A percentile compares a stretch with the other conserved stretches of the same genome.
Evolutionary conservation across 768 basidiomycete genomes (phyloP).

Genomic region (Xanthoconium purpureum): DNA sequence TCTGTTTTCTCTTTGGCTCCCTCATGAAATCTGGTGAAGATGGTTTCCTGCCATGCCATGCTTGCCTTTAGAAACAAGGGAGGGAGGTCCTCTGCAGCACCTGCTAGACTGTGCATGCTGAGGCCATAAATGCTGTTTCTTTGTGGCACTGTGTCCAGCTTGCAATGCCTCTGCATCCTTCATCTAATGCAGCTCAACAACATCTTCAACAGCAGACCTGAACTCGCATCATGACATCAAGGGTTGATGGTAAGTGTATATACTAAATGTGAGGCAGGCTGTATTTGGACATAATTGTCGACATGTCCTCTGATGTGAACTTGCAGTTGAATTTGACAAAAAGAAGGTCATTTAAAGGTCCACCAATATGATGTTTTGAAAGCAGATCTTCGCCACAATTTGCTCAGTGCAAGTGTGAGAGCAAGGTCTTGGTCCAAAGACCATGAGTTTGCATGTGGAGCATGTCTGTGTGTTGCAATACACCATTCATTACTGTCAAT

Average conservation of each 20-base stretch:
- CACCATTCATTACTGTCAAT: background rate
- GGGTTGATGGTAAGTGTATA: background rate
- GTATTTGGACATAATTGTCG: background rate
- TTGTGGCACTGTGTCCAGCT: background rate
- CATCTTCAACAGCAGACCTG: background rate
- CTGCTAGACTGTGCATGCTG: background rate
- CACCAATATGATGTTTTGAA: background rate
- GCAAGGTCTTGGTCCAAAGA: background rate
- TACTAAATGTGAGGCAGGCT: background rate
- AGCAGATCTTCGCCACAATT: background rate
- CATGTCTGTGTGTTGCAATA: background rate
- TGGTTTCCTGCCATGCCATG: background rate
- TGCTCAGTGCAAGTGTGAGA: slow-evolving; percentile 1
- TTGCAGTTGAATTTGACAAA: slow-evolving; percentile 16
- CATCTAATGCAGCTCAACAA: background rate
- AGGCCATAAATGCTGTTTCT: slow-evolving; percentile 1
- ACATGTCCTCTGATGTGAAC: background rate
- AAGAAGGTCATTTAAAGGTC: slow-evolving; percentile 7
- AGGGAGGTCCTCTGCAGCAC: background rate
- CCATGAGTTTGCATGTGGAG: background rate
- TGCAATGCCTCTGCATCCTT: background rate
- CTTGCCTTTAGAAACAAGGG: slow-evolving; percentile 3
- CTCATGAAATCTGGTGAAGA: too few relatives aligned
- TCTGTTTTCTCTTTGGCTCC: too few relatives aligned
- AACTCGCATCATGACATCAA: slow-evolving; percentile 4